These are phyloP conservation scores for Rhodotorula kratochvilovae DNA, from an alignment of 768 basidiomycete genomes.

Conservation along the genomic window DNA sequence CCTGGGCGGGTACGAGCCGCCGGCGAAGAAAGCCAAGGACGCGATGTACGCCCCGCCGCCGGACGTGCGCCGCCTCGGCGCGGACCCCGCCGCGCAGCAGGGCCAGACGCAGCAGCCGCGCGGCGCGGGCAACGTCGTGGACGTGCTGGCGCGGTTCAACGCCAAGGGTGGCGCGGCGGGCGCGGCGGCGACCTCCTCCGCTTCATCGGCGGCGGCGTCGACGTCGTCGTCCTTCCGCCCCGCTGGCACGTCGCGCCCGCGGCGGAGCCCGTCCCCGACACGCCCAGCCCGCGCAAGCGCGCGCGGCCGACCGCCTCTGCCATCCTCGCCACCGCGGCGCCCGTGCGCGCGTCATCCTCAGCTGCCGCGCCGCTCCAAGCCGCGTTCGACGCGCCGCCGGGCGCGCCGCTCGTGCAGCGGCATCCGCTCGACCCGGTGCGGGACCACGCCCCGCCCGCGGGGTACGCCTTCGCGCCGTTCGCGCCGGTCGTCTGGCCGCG, in stretches of 20 bases:
- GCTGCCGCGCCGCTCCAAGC: conserved; percentile 4
- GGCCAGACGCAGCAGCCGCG: background rate
- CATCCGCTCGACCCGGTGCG: conserved; percentile 38
- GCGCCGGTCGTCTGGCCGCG: conserved; percentile 45
- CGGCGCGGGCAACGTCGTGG: background rate
- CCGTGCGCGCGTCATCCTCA: background rate
- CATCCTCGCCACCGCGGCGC: background rate
- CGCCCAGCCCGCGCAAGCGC: background rate
- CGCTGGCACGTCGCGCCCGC: background rate
- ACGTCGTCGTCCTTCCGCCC: background rate
- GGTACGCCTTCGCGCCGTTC: conserved; percentile 10
- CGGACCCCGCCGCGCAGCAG: background rate
- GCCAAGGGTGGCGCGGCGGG: background rate
- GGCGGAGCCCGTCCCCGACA: background rate
- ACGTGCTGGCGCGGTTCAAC: background rate
- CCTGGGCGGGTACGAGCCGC: conserved; percentile 14
- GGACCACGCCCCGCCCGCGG: conserved; percentile 2
- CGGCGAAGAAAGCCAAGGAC: conserved; percentile 12
- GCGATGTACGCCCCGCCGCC: conserved; percentile 25
- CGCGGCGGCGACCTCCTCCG: too few relatives aligned
- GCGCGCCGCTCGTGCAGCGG: conserved; percentile 6
- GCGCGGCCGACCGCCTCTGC: background rate
- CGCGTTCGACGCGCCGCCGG: background rate
- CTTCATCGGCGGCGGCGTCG: background rate
- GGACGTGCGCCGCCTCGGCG: conserved; percentile 14